Conservation (phyloP, 2,329 filamentous ascomycete species). For the Exophiala calicioides region DNA sequence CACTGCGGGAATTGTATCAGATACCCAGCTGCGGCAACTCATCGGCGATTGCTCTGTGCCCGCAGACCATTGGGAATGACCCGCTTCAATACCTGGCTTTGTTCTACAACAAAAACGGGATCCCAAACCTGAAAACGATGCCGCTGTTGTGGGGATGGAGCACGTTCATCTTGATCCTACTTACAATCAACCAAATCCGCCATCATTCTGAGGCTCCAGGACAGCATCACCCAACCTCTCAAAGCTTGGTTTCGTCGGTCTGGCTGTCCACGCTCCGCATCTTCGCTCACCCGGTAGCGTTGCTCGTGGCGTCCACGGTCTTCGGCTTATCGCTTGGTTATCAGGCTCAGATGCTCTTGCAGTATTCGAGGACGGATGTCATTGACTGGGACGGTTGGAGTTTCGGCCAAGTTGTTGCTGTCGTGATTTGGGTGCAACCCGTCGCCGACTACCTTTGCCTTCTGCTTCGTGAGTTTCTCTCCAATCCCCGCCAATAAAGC, state of each 20-base stretch:
- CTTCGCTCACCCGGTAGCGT: neutral
- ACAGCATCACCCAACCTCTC: neutral
- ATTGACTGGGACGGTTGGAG: neutral
- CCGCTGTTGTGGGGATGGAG: neutral
- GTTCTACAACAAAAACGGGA: neutral
- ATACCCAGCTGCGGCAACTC: neutral
- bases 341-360: neutral
- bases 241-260: neutral
- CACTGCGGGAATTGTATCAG: neutral
- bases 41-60: neutral
- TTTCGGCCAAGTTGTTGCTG: neutral
- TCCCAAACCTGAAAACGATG: neutral
- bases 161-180: neutral
- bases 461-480: neutral
- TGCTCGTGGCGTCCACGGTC: neutral
- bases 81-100: neutral
- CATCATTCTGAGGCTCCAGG: neutral
- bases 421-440: neutral
- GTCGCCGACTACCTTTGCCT: neutral
- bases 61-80: neutral
- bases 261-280: neutral
- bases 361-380: neutral
- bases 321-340: neutral
- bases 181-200: neutral
- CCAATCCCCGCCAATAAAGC: neutral